Conservation (phyloP, 345 rosid genomes). For the Syzygium oleosum region DNA sequence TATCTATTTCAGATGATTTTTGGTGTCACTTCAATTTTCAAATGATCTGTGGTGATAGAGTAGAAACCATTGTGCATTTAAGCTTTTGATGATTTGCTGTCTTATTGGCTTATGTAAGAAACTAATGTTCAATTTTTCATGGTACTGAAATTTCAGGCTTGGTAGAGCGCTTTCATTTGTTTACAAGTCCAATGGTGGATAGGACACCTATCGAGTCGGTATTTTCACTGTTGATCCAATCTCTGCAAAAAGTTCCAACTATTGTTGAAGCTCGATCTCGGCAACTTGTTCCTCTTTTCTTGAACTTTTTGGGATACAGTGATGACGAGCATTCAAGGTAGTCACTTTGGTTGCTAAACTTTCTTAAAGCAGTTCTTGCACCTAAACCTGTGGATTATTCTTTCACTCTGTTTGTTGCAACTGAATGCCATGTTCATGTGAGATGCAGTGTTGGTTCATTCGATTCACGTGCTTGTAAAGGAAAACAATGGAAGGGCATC, state of each 20-base stretch:
- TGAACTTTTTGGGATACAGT: conserved; percentile 75
- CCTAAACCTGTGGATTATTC: neutral
- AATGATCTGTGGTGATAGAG: neutral
- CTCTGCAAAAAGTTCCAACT: conserved; percentile 59
- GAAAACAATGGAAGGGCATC: conserved; percentile 67
- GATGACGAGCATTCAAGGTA: conserved; percentile 47
- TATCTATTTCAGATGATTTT: neutral
- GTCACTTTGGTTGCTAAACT: neutral
- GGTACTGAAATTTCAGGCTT: conserved; percentile 35
- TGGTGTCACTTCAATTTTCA: neutral
- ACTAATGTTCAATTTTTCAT: neutral
- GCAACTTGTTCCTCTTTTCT: conserved; percentile 58
- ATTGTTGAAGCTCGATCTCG: conserved; percentile 64
- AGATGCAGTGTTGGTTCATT: conserved; percentile 53
- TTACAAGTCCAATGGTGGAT: conserved; percentile 42
- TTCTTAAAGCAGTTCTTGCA: neutral
- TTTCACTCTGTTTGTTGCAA: neutral
- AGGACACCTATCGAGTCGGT: conserved; percentile 41
- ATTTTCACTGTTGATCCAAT: conserved; percentile 53
- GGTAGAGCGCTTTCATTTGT: conserved; percentile 37
- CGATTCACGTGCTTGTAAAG: conserved; percentile 40
- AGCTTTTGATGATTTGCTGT: conserved; percentile 1
- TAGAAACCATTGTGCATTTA: neutral
- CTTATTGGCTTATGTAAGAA: neutral
- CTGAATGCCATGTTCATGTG: neutral